Percentiles rank a stretch among this genome's conserved stretches.
phyloP scores from a whole-genome alignment of 2,329 filamentous ascomycete genomes.

The Arthrobotrys iridis region DNA sequence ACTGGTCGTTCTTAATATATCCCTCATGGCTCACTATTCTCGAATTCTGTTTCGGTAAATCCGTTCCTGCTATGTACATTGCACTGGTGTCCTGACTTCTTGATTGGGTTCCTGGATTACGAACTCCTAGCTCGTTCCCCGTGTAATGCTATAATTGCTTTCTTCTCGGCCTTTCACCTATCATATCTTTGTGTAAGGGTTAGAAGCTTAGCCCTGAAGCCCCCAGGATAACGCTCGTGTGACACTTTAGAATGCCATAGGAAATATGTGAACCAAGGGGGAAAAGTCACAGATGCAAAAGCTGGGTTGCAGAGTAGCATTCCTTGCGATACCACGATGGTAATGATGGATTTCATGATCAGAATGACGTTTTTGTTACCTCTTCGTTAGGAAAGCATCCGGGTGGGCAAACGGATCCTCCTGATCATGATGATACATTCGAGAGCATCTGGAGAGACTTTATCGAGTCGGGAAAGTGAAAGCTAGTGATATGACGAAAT shows the following conservation, averaged over 20 bases:
- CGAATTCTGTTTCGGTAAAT: constrained; percentile 27
- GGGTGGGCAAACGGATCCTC: constrained; percentile 16
- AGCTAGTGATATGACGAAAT: constrained; percentile 51
- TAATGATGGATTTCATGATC: constrained; percentile 27
- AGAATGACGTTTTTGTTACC: constrained; percentile 32
- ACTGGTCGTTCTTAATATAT: constrained; percentile 53
- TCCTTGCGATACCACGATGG: constrained; percentile 9
- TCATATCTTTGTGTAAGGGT: constrained; percentile 30
- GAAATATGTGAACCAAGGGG: constrained; percentile 14
- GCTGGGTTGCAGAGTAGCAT: constrained; percentile 6
- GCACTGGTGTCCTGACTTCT: constrained; percentile 25
- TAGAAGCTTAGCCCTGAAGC: constrained; percentile 37
- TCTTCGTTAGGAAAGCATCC: not conserved
- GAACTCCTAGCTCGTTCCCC: constrained; percentile 2
- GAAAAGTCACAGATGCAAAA: no score
- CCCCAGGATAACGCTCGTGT: constrained; percentile 44
- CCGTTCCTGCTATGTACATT: constrained; percentile 45
- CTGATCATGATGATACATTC: not conserved
- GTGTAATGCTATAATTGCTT: constrained; percentile 21
- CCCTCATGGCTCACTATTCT: constrained; percentile 39
- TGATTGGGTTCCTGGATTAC: constrained; percentile 35
- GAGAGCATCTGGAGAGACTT: not conserved
- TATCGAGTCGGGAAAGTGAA: constrained; percentile 29
- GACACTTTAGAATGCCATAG: constrained; percentile 46
- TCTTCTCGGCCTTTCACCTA: constrained; percentile 46